Evolutionary conservation across 805 yeast genomes (phyloP).

Genomic region (Ogataea zsoltii): DNA sequence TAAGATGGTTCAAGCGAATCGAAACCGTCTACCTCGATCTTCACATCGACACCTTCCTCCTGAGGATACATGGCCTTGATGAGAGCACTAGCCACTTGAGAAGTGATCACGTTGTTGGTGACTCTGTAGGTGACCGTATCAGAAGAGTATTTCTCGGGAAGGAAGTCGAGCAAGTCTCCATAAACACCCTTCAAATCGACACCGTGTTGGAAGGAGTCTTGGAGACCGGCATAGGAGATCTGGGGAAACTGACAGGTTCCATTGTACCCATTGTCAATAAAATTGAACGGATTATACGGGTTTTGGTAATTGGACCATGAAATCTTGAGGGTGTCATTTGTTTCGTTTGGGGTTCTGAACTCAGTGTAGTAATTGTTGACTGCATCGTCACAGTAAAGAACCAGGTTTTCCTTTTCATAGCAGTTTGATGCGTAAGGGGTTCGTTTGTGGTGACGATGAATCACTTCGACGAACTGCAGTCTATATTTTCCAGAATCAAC

Average conservation of each 20-base stretch:
- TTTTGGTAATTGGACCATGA: constrained; percentile 30
- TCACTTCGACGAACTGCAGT: constrained; percentile 39
- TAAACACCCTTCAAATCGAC: constrained; percentile 39
- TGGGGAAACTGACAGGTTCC: constrained; percentile 43
- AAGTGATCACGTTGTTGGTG: constrained; percentile 41
- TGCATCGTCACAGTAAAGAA: constrained; percentile 33
- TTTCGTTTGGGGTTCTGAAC: constrained; percentile 11
- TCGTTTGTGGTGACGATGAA: constrained; percentile 47
- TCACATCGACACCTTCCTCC: constrained; percentile 30
- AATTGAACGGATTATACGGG: constrained; percentile 30
- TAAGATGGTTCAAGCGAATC: constrained; percentile 42
- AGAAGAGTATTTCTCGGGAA: constrained; percentile 38
- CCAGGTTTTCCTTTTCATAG: constrained; percentile 34
- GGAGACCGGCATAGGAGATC: constrained; percentile 40
- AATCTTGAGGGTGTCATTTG: constrained; percentile 14
- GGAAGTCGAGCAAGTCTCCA: constrained; percentile 33
- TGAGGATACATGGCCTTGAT: constrained; percentile 40
- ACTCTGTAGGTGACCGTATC: constrained; percentile 35
- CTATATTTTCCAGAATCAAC: constrained; percentile 27
- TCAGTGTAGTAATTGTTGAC: constrained; percentile 29
- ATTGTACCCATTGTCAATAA: constrained; percentile 26
- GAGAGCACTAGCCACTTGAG: constrained; percentile 40
- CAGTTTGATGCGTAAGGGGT: constrained; percentile 40
- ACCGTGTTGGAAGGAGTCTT: constrained; percentile 43
- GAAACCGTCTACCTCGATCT: constrained; percentile 30